Evolutionary conservation across 2,329 filamentous ascomycete species (phyloP).

Genomic region (Aspergillus aculeatinus): DNA sequence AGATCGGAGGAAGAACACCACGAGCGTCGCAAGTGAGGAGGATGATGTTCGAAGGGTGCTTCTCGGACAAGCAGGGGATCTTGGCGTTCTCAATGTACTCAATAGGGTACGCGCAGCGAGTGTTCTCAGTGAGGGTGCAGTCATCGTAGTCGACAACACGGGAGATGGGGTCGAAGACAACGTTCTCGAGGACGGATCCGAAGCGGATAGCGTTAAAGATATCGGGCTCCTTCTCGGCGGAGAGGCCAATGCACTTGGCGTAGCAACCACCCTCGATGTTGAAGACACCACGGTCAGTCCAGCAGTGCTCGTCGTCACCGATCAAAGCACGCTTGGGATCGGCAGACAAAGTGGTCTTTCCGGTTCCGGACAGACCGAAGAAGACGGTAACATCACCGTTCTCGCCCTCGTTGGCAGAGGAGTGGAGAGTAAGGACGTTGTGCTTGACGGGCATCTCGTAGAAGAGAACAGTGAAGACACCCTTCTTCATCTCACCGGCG

Average conservation of each 20-base stretch:
- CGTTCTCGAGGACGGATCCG: slow-evolving; percentile 96
- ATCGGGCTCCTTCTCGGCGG: slow-evolving; percentile 98
- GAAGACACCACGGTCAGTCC: slow-evolving; percentile 94
- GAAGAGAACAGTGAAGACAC: slow-evolving; percentile 97
- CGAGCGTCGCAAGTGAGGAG: slow-evolving; percentile 97
- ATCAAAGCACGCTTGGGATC: slow-evolving; percentile 96
- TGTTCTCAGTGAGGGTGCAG: slow-evolving; percentile 93
- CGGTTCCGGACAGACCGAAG: slow-evolving; percentile 97
- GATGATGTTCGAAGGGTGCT: slow-evolving; percentile 95
- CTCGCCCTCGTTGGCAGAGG: slow-evolving; percentile 95
- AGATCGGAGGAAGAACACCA: slow-evolving; percentile 95
- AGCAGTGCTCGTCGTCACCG: slow-evolving; percentile 99
- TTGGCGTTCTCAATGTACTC: slow-evolving; percentile 99
- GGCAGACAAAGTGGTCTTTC: slow-evolving; percentile 97
- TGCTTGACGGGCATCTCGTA: slow-evolving; percentile 99
- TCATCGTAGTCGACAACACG: slow-evolving; percentile 96
- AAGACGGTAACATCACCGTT: slow-evolving; percentile 96
- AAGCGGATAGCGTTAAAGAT: slow-evolving; percentile 95
- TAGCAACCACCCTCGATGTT: slow-evolving; percentile 99
- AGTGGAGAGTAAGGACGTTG: slow-evolving; percentile 97
- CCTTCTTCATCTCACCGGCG: slow-evolving; percentile 97
- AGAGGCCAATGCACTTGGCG: slow-evolving; percentile 96
- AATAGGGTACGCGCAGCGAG: slow-evolving; percentile 95
- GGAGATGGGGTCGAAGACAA: slow-evolving; percentile 90
- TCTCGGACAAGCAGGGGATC: slow-evolving; percentile 86